Evolutionary conservation across 306 rosid species (phyloP), one percentile per base, ranked within the genome.

Genomic region (Prinsepia uniflora): DNA sequence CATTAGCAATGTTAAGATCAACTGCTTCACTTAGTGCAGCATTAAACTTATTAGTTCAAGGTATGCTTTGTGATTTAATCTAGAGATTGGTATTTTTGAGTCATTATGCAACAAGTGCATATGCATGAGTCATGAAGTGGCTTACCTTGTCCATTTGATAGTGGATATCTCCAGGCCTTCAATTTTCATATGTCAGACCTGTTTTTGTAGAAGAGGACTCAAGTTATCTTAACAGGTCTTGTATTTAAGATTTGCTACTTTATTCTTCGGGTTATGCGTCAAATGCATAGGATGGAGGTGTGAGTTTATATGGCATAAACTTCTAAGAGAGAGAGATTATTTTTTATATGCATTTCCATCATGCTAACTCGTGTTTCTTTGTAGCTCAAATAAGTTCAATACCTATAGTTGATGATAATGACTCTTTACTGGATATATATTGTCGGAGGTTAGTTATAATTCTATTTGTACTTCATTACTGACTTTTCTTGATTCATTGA

Each of bases 311-410:
- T 34, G 34, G 34, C n/a, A 13, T 47, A 41, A 11, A 65, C 12
- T 7, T 50, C 52, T 53, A 0, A 8, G 8, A 52, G 54, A 18
- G 22, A 11, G 41, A 36, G 40, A 36, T 19, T 41, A 17, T 4
- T 30, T 43, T 20, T 40, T 41, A 49, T 12, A 10, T 50, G 14
- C 14, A 19, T 60, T 47, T 56, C 41, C 59, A 67, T 69, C 62
- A 39, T 69, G 52, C 43, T 57, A 62, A 66, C 70, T 48, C 57
- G 36, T 55, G 10, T 62, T 76, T 55, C 70, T 82, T 81, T 80
- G 86, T 86, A 92, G 97, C 94, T 72, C 92, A 85, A 91, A 96
- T 91, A 78, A 95, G 99, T 84, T 87, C 99, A 61, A 80, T 95
- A 81, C 99, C 99, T 19, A 81, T 95, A 63, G 99, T 95, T 73